These are phyloP conservation scores for Grigorovia humatica DNA, from an alignment of 805 yeast genomes.

Conservation along the genomic window DNA sequence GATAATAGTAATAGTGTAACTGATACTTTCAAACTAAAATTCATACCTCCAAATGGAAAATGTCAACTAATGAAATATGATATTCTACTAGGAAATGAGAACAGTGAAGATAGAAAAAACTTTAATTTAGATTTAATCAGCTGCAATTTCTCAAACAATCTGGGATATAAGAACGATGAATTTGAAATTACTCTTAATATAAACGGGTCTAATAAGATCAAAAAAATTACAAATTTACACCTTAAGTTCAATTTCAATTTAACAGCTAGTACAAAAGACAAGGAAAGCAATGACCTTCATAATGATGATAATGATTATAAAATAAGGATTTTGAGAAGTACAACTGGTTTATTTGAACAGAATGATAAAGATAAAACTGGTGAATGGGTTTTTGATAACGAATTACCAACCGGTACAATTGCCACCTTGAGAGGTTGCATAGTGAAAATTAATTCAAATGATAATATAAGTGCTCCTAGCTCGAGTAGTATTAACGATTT, in stretches of 20 bases:
- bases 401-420: constrained; percentile 49
- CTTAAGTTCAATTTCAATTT: constrained; percentile 29
- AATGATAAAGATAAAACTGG: constrained; percentile 33
- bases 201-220: constrained; percentile 33
- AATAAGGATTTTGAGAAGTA: constrained; percentile 50
- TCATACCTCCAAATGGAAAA: constrained; percentile 85
- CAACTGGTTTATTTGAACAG: constrained; percentile 67
- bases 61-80: constrained; percentile 53
- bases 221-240: constrained; percentile 37
- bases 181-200: constrained; percentile 29
- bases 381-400: constrained; percentile 54
- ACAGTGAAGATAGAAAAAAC: background rate
- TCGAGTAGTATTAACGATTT: background rate
- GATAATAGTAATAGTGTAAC: background rate
- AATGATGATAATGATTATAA: constrained; percentile 19
- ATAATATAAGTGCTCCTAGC: background rate
- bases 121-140: constrained; percentile 19
- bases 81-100: constrained; percentile 35
- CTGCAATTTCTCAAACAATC: constrained; percentile 22
- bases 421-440: constrained; percentile 60
- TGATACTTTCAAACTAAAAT: constrained; percentile 32
- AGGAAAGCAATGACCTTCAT: constrained; percentile 1
- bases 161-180: constrained; percentile 32
- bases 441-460: constrained; percentile 12
- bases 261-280: constrained; percentile 6